Evolutionary conservation across 352 stramenopile species (phyloP).

Genomic region (Globisporangium iwayamae): DNA sequence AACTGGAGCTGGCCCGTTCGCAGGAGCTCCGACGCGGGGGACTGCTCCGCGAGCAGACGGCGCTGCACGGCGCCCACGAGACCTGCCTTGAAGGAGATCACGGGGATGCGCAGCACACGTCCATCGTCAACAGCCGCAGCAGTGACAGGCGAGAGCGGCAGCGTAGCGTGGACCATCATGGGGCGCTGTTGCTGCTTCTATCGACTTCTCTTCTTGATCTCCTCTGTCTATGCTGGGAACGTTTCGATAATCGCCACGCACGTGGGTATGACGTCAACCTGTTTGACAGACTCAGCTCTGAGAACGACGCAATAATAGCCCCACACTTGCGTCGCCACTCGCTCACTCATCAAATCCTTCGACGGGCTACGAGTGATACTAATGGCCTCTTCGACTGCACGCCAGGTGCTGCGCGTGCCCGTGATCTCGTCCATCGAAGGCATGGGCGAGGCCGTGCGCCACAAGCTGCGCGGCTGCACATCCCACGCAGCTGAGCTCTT

Average conservation of each 20-base stretch:
- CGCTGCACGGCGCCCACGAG: conserved; percentile 24
- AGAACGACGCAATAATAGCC: neutral
- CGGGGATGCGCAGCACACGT: conserved; percentile 21
- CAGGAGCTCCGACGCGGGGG: conserved; percentile 10
- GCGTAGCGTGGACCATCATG: neutral
- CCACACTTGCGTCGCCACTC: neutral
- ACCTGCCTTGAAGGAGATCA: conserved; percentile 36
- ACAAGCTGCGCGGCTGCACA: conserved; percentile 24
- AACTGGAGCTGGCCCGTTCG: conserved; percentile 23
- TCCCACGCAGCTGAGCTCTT: conserved; percentile 41
- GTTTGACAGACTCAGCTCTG: neutral
- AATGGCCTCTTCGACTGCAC: neutral
- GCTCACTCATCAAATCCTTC: neutral
- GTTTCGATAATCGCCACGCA: conserved; percentile 2
- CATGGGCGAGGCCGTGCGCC: conserved; percentile 34
- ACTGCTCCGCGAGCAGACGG: conserved; percentile 15
- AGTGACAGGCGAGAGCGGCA: neutral
- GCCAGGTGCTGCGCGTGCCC: conserved; percentile 34
- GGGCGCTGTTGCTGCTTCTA: neutral
- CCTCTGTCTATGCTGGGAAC: too few relatives aligned
- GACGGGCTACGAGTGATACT: too few relatives aligned
- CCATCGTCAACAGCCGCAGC: neutral
- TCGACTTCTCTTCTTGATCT: neutral
- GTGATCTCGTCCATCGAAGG: conserved; percentile 51
- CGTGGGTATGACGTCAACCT: neutral